phyloP scores from a whole-genome alignment of 1,284 basidiomycete genomes.

The Pterulicium gracile region DNA sequence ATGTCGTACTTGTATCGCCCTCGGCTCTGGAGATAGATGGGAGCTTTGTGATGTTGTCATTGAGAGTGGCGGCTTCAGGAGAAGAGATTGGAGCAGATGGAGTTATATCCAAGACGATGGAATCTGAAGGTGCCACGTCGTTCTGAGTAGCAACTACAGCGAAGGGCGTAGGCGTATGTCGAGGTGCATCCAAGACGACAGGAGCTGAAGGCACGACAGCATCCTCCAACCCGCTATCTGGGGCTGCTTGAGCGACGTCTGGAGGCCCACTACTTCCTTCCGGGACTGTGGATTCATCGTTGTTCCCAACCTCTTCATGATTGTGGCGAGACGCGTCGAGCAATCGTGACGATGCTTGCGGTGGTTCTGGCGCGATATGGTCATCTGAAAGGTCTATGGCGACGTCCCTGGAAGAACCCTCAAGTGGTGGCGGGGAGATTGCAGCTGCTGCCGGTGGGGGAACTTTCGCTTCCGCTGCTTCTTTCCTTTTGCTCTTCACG shows the following conservation, averaged over 20 bases:
- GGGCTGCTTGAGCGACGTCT: not conserved
- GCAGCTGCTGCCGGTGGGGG: not conserved
- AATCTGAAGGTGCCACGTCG: too few species aligned
- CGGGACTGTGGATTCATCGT: not conserved
- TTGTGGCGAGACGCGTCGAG: not conserved
- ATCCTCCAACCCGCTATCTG: not conserved
- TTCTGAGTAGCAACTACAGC: too few species aligned
- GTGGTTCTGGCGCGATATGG: not conserved
- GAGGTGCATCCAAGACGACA: too few species aligned
- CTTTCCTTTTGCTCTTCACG: slow-evolving; percentile 16
- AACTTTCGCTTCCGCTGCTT: not conserved
- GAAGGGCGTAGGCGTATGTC: too few species aligned
- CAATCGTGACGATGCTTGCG: not conserved
- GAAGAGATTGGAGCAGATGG: not conserved
- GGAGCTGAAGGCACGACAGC: not conserved
- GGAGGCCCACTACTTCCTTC: not conserved
- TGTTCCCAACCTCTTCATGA: not conserved
- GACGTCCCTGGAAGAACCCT: not conserved
- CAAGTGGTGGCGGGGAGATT: not conserved
- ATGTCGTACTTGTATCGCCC: not conserved
- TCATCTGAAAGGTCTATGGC: not conserved
- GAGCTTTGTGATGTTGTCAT: not conserved
- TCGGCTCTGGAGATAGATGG: not conserved
- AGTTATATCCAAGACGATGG: too few species aligned
- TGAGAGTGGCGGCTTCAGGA: not conserved